Evolutionary conservation across 2,329 filamentous ascomycete species (phyloP), one percentile per base, ranked within the genome.

Genomic region (Colletotrichum abscissum): DNA sequence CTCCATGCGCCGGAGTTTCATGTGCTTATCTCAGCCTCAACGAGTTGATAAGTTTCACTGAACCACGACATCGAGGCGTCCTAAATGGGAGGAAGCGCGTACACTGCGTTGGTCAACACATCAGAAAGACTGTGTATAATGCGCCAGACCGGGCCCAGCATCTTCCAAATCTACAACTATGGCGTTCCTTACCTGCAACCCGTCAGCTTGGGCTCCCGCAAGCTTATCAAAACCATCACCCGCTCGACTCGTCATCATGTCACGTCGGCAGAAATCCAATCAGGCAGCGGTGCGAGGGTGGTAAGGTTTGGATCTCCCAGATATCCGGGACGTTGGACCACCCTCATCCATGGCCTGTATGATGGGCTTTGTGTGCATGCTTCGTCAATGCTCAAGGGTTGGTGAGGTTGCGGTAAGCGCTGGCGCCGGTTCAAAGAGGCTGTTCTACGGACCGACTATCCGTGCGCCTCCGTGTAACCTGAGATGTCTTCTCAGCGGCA

Each of bases 111-210:
- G 33, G 11, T 12, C 11, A 4, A 35, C 33, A 24, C 24, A 3
- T 24, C 24, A 24, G 3, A 24, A 24, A 24, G 24, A 1, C 24
- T 24, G 3, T 24, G 24, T 24, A 22, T 22, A 22, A 69, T 12
- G 55, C 30, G 58, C 12, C 54, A 6, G 30, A 5, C 5, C 4
- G 7, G 16, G 22, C 16, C 16, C 6, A 2, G 54, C n/a, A 7
- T 22, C 16, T 19, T 26, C 16, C 1, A 30, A 28, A 7, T 24
- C 42, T 9, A 5, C 24, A 3, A 57, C 26, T 46, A 12, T 69
- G 66, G 66, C 54, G 69, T 28, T 72, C 26, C 2, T 35, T 16
- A 24, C 6, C 58, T 64, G 59, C 56, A 30, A 26, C 11, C n/a
- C 38, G 65, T 64, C 69, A 60, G 66, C 54, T 54, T 33, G n/a